Evolutionary conservation across 768 basidiomycete species (phyloP), one percentile per base, ranked within the genome.

Genomic region (Russula vinacea): DNA sequence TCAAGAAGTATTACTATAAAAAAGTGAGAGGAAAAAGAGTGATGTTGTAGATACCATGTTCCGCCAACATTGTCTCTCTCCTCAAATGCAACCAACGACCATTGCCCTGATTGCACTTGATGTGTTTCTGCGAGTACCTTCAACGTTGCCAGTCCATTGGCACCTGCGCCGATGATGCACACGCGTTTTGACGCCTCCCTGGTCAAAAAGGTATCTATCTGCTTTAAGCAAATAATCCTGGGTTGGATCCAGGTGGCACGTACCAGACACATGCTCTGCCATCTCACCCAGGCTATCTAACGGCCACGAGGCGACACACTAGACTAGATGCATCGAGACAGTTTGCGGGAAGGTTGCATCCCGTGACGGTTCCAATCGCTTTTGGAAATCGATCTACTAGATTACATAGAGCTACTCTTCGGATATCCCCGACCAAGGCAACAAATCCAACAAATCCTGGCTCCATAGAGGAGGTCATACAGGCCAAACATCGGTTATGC

Each of bases 81-180:
- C 71, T 94, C 92, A 60, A 84, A 90, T 1, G 79, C 83, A 5
- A 78, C 74, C 2, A 84, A 74, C n/a, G 73, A 74, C 92, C 92
- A 94, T n/a, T 76, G 66, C 0, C 85, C 83, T 24, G 74, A 69
- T 71, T 81, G 81, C 73, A 78, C 82, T 65, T 89, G 80, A 0
- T 77, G 76, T 2, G 83, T 79, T 51, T 91, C 85, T 10, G 81
- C 74, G 63, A 92, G 74, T 42, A 83, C 75, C 71, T 89, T 89
- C 29, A 93, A 79, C 6, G 83, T 80, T 26, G 84, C 87, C 0
- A 94, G 79, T 8, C 92, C 92, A 19, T 80, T 79, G n/a, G 90
- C 79, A 14, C 92, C 92, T 19, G 82, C 89, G 5, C 92, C 92
- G 47, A 93, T 82, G 53, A 93, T 78, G 62, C 87, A 85, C 61